Evolutionary conservation across 768 basidiomycete species (phyloP), one percentile per base, ranked within the genome.

Genomic region (Rhodocollybia butyracea): DNA sequence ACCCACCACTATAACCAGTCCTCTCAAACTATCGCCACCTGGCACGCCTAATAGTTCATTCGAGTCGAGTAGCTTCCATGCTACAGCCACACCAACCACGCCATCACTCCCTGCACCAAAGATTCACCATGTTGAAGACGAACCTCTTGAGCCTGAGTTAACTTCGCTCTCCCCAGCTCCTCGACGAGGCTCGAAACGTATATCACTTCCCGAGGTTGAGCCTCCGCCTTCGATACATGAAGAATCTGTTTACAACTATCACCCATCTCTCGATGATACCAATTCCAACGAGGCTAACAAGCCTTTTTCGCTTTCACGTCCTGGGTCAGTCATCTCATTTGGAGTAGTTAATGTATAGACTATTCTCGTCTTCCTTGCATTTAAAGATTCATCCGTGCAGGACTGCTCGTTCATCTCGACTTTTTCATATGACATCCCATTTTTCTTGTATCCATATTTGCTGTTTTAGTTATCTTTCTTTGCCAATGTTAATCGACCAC

Each of bases 51-150:
- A n/a, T n/a, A n/a, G n/a, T n/a, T n/a, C 41, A 2, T 36, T 47
- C n/a, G 40, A 46, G 43, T 81, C 88, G 58, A 76, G 81, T 27
- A 83, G 80, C 63, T 89, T 89, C 63, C 71, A 89, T 26, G 77
- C 81, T 54, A 70, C 83, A 48, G 66, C 77, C 27, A 76, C 79
- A 1, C 79, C 83, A 1, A 68, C 73, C 21, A 72, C 76, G 48
- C 73, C 76, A 15, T 58, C 66, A 21, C 39, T 66, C n/a, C 64
- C 71, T 41, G 50, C 51, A 15, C 66, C 59, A 64, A 61, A 5
- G 29, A 43, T 24, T 60, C 65, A 41, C 61, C 59, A 50, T 56
- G 58, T 21, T 59, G 30, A 59, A 7, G 62, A 58, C 11, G 60
- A 42, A 47, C 57, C 43, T 36, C 27, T 29, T n/a, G 45, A 50